A percentile compares a stretch with the other conserved stretches of the same genome.
phyloP scores from a whole-genome alignment of 164 flowering plant genomes.

The Protea cynaroides region DNA sequence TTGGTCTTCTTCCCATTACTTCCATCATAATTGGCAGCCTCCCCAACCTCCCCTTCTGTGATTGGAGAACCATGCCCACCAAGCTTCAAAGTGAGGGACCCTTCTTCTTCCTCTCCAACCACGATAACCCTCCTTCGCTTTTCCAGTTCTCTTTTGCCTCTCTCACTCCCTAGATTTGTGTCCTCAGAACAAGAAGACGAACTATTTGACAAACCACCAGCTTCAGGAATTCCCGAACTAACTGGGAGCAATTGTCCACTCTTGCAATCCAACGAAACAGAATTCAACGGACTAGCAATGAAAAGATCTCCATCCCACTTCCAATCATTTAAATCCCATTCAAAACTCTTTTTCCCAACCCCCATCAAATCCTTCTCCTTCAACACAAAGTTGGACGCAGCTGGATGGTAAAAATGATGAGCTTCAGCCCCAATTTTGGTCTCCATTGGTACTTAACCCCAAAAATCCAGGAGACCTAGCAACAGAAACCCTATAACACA shows the following conservation, averaged over 20 bases:
- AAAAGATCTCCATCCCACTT: conserved; percentile 59
- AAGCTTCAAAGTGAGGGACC: conserved; percentile 35
- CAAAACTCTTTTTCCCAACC: conserved; percentile 28
- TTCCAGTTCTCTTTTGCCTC: conserved; percentile 37
- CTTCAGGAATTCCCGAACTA: conserved; percentile 16
- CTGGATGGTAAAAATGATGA: conserved; percentile 22
- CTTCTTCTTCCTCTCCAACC: conserved; percentile 29
- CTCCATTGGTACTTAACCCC: conserved; percentile 25
- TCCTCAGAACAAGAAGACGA: conserved; percentile 34
- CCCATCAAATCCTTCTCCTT: conserved; percentile 12
- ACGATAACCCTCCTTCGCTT: conserved; percentile 32
- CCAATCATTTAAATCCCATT: conserved; percentile 57
- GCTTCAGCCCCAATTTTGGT: conserved; percentile 28
- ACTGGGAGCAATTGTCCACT: conserved; percentile 28
- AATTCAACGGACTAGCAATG: conserved; percentile 30
- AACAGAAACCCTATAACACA: neutral
- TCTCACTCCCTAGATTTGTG: conserved; percentile 13
- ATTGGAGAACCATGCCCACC: conserved; percentile 26
- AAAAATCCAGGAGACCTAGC: conserved; percentile 1
- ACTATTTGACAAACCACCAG: conserved; percentile 17
- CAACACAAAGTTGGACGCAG: conserved; percentile 19
- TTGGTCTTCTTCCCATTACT: conserved; percentile 37
- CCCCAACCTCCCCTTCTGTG: conserved; percentile 24
- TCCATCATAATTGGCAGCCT: conserved; percentile 26
- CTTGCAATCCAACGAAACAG: conserved; percentile 13